Evolutionary conservation across 306 rosid genomes (phyloP).

Genomic region (Prinsepia uniflora): DNA sequence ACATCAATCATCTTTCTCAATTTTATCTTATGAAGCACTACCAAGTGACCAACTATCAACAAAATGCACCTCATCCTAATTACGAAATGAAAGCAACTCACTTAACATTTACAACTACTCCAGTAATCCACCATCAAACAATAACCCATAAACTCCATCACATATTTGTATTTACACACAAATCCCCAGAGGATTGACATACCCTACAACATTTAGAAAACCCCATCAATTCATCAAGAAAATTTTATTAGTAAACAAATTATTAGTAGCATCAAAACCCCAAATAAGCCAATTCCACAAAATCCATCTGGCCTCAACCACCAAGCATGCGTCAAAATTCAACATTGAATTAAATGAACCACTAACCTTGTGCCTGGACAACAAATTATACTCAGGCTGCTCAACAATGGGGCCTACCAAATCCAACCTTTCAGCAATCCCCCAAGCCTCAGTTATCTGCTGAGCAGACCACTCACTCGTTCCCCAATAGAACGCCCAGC

Average conservation of each 20-base stretch:
- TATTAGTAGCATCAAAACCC: neutral
- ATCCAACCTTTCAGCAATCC: slow-evolving; percentile 65
- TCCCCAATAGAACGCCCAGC: slow-evolving; percentile 98
- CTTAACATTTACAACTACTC: neutral
- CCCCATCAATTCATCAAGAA: neutral
- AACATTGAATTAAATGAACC: neutral
- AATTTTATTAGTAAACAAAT: neutral
- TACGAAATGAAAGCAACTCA: neutral
- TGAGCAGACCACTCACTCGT: slow-evolving; percentile 98
- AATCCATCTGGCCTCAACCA: too few species aligned
- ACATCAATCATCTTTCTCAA: neutral
- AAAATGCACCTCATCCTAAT: neutral
- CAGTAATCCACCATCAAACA: neutral
- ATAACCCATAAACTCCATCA: neutral
- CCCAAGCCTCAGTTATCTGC: slow-evolving; percentile 97
- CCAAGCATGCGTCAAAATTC: neutral
- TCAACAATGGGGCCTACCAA: slow-evolving; percentile 87
- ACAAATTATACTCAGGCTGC: slow-evolving; percentile 90
- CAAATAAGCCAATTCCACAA: neutral
- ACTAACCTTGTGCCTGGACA: slow-evolving; percentile 76
- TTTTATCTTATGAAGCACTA: neutral
- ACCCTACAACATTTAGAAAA: neutral
- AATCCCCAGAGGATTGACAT: neutral
- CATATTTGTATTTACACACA: neutral
- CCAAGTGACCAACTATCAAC: neutral